phyloP scores from a whole-genome alignment of 108 stramenopile species.

The Skeletonema menzelii region DNA sequence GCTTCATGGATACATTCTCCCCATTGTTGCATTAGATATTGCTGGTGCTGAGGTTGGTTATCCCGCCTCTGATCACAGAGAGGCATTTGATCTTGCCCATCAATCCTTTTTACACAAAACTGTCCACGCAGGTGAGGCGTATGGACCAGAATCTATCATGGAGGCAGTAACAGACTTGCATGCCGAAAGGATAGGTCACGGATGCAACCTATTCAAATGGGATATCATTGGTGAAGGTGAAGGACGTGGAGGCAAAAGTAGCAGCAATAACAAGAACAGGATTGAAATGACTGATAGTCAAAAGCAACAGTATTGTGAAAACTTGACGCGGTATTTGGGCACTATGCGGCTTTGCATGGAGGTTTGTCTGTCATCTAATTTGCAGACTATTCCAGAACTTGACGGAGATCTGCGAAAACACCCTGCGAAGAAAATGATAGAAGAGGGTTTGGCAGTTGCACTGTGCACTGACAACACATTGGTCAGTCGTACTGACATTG shows the following conservation, averaged over 20 bases:
- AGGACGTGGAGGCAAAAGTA: constrained; percentile 20
- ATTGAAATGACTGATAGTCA: constrained; percentile 27
- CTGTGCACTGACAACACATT: constrained; percentile 39
- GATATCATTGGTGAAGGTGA: constrained; percentile 40
- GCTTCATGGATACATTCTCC: constrained; percentile 23
- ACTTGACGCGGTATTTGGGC: constrained; percentile 37
- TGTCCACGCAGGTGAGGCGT: constrained; percentile 43
- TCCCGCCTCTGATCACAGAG: constrained; percentile 33
- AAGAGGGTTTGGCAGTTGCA: constrained; percentile 40
- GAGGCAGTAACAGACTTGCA: constrained; percentile 38
- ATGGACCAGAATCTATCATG: constrained; percentile 40
- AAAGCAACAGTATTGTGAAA: constrained; percentile 34
- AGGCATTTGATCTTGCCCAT: constrained; percentile 41
- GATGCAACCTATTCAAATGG: constrained; percentile 35
- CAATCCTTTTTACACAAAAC: constrained; percentile 44
- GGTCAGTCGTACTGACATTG: constrained; percentile 32
- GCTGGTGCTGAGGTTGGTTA: constrained; percentile 39
- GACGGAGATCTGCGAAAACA: constrained; percentile 36
- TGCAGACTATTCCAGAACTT: constrained; percentile 40
- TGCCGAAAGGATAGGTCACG: constrained; percentile 41
- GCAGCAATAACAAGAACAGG: constrained; percentile 11
- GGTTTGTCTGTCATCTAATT: constrained; percentile 39
- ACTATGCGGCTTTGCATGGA: constrained; percentile 42
- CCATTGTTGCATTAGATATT: constrained; percentile 35
- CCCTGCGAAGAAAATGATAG: constrained; percentile 37